Evolutionary conservation across 768 basidiomycete species (phyloP).

Genomic region (Leccinum fibrillosum): DNA sequence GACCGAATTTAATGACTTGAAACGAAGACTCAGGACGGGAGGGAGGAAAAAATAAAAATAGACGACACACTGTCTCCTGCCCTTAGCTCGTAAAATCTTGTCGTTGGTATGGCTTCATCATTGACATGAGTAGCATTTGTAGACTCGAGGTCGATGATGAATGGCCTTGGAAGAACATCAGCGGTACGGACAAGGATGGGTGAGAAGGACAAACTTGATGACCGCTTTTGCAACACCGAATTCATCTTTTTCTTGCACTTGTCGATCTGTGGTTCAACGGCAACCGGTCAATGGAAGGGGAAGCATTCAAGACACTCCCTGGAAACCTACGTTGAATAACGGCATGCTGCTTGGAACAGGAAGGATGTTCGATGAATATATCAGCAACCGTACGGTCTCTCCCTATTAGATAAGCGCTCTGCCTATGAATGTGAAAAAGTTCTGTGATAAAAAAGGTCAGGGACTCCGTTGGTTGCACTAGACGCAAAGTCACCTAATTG

Average conservation of each 20-base stretch:
- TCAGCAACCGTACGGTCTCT: slow-evolving; percentile 84
- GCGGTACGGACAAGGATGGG: slow-evolving; percentile 1
- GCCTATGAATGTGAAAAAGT: slow-evolving; percentile 85
- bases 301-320: background rate
- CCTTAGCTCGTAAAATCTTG: slow-evolving; percentile 84
- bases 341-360: slow-evolving; percentile 97
- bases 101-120: slow-evolving; percentile 76
- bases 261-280: slow-evolving; percentile 54
- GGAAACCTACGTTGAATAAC: slow-evolving; percentile 78
- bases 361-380: slow-evolving; percentile 91
- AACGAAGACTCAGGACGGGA: slow-evolving; percentile 9
- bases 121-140: slow-evolving; percentile 96
- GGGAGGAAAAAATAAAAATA: background rate
- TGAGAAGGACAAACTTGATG: slow-evolving; percentile 65
- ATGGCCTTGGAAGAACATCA: slow-evolving; percentile 58
- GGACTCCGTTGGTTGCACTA: background rate
- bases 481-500: slow-evolving; percentile 71
- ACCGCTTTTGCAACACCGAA: slow-evolving; percentile 73
- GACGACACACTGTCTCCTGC: slow-evolving; percentile 66
- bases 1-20: slow-evolving; percentile 82
- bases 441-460: slow-evolving; percentile 44
- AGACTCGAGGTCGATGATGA: slow-evolving; percentile 97
- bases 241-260: slow-evolving; percentile 84
- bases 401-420: slow-evolving; percentile 93
- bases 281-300: slow-evolving; percentile 1